Percentiles rank a stretch among this genome's conserved stretches.
Conservation (phyloP, 2,329 filamentous ascomycete species). For the Davidsoniella australis region DNA sequence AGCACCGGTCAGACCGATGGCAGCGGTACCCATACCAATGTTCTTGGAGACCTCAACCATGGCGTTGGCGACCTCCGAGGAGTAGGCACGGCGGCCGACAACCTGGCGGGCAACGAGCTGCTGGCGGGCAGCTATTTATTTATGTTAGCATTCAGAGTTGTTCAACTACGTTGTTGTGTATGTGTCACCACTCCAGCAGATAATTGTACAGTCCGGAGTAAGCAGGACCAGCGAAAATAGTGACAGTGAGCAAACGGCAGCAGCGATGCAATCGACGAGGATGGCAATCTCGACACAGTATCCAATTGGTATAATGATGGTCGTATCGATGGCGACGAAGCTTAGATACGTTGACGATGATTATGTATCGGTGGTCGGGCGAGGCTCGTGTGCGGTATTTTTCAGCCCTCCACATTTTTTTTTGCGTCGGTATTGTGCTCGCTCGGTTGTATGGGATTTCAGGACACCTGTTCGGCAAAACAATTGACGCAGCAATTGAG, state of each 20-base stretch:
- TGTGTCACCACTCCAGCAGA: neutral
- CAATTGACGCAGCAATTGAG: constrained; percentile 8
- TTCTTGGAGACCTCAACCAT: constrained; percentile 85
- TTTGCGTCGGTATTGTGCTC: constrained; percentile 1
- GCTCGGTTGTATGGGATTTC: constrained; percentile 2
- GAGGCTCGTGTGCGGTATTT: constrained; percentile 7
- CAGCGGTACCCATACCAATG: constrained; percentile 74
- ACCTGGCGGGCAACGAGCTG: constrained; percentile 23
- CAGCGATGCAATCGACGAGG: neutral
- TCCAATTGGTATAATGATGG: constrained; percentile 7
- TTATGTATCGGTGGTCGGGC: neutral
- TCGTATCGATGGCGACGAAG: neutral
- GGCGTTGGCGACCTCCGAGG: constrained; percentile 73
- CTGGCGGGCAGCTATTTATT: constrained; percentile 11
- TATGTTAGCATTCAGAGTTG: constrained; percentile 8
- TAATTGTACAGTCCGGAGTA: neutral
- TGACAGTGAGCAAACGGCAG: neutral
- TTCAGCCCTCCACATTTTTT: constrained; percentile 3
- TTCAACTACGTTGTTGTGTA: neutral
- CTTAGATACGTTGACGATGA: neutral
- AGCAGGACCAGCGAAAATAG: neutral
- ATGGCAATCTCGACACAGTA: neutral
- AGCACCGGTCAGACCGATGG: constrained; percentile 82
- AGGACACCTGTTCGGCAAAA: constrained; percentile 11
- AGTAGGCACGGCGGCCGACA: constrained; percentile 57